Evolutionary conservation across 208 protist species (phyloP).

Genomic region (Trypanosomatidae sp.): DNA sequence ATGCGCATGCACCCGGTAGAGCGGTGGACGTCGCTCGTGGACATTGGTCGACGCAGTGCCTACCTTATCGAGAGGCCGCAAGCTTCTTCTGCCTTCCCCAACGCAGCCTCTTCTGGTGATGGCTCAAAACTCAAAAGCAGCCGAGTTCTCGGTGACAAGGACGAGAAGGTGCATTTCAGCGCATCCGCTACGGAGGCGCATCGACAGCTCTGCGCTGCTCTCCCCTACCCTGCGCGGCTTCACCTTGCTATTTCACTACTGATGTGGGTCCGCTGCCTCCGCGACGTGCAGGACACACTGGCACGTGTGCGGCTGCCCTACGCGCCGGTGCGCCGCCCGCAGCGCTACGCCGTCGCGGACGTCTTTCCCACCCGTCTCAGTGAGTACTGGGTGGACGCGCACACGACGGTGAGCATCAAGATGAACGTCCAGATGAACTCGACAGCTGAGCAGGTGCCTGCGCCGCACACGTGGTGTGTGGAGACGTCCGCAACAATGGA

Average conservation of each 20-base stretch:
- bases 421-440: conserved; percentile 49
- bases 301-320: conserved; percentile 58
- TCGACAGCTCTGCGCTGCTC: conserved; percentile 31
- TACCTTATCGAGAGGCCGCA: conserved; percentile 58
- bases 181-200: conserved; percentile 18
- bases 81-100: too few species aligned
- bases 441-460: conserved; percentile 73
- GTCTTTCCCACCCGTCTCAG: conserved; percentile 60
- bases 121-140: too few species aligned
- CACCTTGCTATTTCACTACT: conserved; percentile 61
- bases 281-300: conserved; percentile 73
- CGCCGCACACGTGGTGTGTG: conserved; percentile 74
- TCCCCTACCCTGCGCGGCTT: conserved; percentile 65
- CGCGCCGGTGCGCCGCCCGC: conserved; percentile 36
- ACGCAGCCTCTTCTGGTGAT: too few species aligned
- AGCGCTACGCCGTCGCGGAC: conserved; percentile 37
- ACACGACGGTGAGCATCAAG: conserved; percentile 48
- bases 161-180: conserved; percentile 35
- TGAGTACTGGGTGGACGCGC: conserved; percentile 67
- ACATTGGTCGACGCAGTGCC: conserved; percentile 52
- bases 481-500: conserved; percentile 55
- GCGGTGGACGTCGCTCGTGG: conserved; percentile 73
- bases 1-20: conserved; percentile 64
- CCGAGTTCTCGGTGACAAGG: conserved; percentile 12
- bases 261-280: conserved; percentile 60